Evolutionary conservation across 164 flowering plant species (phyloP).

Genomic region (Nelumbo lutea): DNA sequence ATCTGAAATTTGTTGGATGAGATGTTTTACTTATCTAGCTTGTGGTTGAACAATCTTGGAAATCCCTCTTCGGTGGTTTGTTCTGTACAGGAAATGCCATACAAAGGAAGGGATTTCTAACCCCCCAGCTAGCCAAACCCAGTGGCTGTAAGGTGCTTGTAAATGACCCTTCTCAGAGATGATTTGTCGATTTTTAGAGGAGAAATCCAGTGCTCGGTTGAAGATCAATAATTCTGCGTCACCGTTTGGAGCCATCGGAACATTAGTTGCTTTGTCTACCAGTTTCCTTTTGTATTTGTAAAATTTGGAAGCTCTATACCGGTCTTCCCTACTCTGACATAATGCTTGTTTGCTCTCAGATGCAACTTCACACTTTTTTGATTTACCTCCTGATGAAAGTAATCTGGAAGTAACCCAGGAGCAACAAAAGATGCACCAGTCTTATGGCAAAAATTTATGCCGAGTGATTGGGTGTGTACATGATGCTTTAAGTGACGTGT

Average conservation of each 20-base stretch:
- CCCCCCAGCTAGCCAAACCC: neutral
- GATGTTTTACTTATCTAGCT: no score
- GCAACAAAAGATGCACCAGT: no score
- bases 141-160: neutral
- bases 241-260: neutral
- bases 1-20: no score
- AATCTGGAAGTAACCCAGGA: neutral
- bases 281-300: neutral
- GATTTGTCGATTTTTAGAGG: neutral
- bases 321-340: neutral
- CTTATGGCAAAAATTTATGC: no score
- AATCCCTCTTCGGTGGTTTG: no score
- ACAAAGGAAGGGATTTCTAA: conserved; percentile 51
- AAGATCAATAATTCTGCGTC: neutral
- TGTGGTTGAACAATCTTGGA: no score
- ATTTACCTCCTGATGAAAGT: neutral
- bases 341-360: neutral
- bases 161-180: neutral
- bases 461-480: no score
- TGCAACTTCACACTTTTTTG: neutral
- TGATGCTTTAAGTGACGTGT: no score
- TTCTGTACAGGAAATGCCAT: conserved; percentile 53
- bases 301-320: neutral
- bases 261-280: neutral
- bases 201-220: neutral